Conservation (phyloP, 2,329 filamentous ascomycete species). For the Neonectria ditissima region DNA sequence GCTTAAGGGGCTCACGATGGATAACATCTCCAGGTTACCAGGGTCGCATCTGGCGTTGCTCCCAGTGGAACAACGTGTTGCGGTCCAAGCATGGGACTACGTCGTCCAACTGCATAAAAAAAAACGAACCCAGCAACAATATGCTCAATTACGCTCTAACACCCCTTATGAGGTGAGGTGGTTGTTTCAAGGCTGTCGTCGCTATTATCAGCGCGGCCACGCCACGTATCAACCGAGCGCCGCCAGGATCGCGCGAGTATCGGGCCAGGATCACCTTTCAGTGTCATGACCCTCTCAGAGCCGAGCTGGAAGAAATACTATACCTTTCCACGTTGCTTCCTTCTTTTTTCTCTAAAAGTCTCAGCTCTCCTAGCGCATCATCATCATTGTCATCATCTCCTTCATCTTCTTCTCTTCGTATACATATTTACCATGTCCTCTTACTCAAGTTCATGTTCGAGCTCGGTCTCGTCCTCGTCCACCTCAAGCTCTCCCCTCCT, state of each 20-base stretch:
- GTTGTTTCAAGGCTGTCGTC: conserved; percentile 36
- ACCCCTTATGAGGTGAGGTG: conserved; percentile 42
- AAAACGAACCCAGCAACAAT: conserved; percentile 32
- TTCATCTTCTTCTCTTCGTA: background rate
- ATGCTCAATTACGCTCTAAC: conserved; percentile 45
- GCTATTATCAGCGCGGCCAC: conserved; percentile 41
- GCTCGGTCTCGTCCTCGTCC: conserved; percentile 34
- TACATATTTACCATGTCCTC: conserved; percentile 33
- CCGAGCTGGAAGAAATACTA: conserved; percentile 19
- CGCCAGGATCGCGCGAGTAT: conserved; percentile 29
- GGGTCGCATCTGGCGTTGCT: background rate
- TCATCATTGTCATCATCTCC: conserved; percentile 9
- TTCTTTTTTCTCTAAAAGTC: conserved; percentile 11
- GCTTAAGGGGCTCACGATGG: background rate
- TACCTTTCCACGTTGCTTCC: conserved; percentile 6
- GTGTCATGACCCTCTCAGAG: conserved; percentile 27
- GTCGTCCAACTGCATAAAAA: conserved; percentile 19
- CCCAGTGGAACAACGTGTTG: background rate
- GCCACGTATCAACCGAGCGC: conserved; percentile 40
- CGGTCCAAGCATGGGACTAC: conserved; percentile 16
- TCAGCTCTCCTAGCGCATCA: conserved; percentile 12
- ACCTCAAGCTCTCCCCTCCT: conserved; percentile 39
- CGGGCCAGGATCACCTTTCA: conserved; percentile 26
- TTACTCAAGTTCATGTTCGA: conserved; percentile 37
- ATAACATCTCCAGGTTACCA: background rate